phyloP scores from a whole-genome alignment of 2,329 filamentous ascomycete genomes.

The Gyromitra esculenta region DNA sequence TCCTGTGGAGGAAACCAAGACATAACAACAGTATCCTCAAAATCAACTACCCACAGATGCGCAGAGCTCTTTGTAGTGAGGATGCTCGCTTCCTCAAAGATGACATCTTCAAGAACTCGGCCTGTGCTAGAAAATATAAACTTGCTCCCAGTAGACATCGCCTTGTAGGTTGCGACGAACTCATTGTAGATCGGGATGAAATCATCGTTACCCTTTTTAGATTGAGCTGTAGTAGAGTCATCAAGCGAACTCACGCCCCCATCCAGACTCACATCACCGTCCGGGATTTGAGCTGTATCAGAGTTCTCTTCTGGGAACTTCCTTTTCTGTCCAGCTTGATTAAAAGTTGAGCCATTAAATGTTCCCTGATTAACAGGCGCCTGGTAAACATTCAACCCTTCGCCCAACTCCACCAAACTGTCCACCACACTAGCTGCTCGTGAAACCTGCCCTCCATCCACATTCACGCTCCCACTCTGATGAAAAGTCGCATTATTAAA shows the following conservation, averaged over 20 bases:
- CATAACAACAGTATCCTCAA: background rate
- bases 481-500: conserved; percentile 27
- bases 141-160: conserved; percentile 12
- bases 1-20: conserved; percentile 30
- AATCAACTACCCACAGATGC: conserved; percentile 35
- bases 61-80: background rate
- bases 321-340: conserved; percentile 12
- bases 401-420: background rate
- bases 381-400: background rate
- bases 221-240: background rate
- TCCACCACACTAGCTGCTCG: background rate
- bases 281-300: background rate
- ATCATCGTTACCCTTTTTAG: background rate
- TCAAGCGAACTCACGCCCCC: background rate
- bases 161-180: conserved; percentile 26
- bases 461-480: background rate
- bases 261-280: background rate
- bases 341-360: conserved; percentile 10
- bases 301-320: conserved; percentile 1
- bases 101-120: conserved; percentile 31
- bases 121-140: background rate
- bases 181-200: conserved; percentile 21
- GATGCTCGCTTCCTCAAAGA: conserved; percentile 7
- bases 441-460: background rate
- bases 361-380: background rate